phyloP scores from a whole-genome alignment of 331 rosid genomes.

The Malus hybrid region DNA sequence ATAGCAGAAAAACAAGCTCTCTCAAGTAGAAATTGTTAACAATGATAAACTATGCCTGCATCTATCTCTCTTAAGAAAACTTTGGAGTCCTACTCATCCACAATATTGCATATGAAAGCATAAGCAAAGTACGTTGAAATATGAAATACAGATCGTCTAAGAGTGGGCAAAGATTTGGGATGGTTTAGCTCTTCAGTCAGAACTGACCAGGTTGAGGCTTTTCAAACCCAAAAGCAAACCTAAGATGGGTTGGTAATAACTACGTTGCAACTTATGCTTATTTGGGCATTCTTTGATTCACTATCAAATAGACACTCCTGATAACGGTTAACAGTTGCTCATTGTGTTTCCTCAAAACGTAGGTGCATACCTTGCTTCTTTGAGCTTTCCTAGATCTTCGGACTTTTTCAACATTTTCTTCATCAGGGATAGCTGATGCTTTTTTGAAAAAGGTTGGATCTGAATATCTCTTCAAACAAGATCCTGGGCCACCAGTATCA shows the following conservation, averaged over 20 bases:
- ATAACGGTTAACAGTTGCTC: constrained; percentile 3
- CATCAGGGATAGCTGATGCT: constrained; percentile 51
- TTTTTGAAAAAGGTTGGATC: constrained; percentile 90
- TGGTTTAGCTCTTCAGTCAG: not conserved
- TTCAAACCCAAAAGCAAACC: not conserved
- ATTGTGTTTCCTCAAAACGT: constrained; percentile 9
- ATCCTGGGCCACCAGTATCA: constrained; percentile 91
- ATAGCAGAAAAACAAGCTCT: constrained; percentile 11
- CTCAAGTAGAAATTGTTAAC: not conserved
- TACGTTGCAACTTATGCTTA: not conserved
- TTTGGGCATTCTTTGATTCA: not conserved
- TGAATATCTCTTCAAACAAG: constrained; percentile 90
- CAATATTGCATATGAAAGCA: not conserved
- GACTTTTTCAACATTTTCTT: constrained; percentile 41
- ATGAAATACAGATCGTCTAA: not conserved
- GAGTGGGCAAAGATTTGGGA: not conserved
- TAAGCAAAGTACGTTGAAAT: not conserved
- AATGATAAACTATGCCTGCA: not conserved
- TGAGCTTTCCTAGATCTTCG: constrained; percentile 64
- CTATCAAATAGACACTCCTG: not conserved
- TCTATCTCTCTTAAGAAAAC: not conserved
- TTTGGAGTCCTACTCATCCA: not conserved
- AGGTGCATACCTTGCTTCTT: constrained; percentile 56
- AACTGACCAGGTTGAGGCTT: not conserved
- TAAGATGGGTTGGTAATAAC: not conserved